phyloP scores from a whole-genome alignment of 2,329 filamentous ascomycete species.

The Endoconidiophora laricicola region DNA sequence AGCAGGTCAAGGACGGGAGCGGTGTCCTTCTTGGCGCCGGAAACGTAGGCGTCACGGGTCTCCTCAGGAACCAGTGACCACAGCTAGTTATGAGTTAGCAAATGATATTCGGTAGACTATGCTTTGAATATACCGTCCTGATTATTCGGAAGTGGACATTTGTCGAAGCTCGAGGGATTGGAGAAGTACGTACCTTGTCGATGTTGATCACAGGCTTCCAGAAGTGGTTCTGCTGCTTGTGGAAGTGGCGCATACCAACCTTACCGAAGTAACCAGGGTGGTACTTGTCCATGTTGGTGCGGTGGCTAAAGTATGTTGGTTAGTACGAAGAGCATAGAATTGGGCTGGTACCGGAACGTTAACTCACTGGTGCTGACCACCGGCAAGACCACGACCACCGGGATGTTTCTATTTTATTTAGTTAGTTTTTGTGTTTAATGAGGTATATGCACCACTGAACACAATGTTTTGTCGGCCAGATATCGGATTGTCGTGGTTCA shows the following conservation, averaged over 20 bases:
- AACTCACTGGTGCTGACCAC: constrained; percentile 79
- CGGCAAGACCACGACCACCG: constrained; percentile 74
- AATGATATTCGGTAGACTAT: constrained; percentile 1
- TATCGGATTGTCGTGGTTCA: neutral
- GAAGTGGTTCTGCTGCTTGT: constrained; percentile 88
- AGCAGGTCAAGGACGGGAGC: constrained; percentile 97
- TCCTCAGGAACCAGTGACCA: constrained; percentile 90
- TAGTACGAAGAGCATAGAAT: neutral
- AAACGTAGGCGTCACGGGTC: constrained; percentile 82
- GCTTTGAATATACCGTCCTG: neutral
- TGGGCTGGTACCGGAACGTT: neutral
- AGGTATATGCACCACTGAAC: neutral
- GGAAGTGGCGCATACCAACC: constrained; percentile 91
- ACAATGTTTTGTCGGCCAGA: neutral
- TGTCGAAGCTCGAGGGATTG: neutral
- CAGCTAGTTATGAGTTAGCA: constrained; percentile 40
- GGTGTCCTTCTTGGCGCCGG: constrained; percentile 66
- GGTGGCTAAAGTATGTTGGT: constrained; percentile 10
- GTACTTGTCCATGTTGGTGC: constrained; percentile 40
- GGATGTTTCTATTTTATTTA: constrained; percentile 45
- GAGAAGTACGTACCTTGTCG: constrained; percentile 56
- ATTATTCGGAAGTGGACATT: neutral
- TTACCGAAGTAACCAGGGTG: constrained; percentile 99
- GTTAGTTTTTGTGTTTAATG: constrained; percentile 7
- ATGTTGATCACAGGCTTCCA: constrained; percentile 99